These are phyloP conservation scores for Stemphylium vesicarium DNA, from an alignment of 2,329 filamentous ascomycete genomes.

Conservation along the genomic window DNA sequence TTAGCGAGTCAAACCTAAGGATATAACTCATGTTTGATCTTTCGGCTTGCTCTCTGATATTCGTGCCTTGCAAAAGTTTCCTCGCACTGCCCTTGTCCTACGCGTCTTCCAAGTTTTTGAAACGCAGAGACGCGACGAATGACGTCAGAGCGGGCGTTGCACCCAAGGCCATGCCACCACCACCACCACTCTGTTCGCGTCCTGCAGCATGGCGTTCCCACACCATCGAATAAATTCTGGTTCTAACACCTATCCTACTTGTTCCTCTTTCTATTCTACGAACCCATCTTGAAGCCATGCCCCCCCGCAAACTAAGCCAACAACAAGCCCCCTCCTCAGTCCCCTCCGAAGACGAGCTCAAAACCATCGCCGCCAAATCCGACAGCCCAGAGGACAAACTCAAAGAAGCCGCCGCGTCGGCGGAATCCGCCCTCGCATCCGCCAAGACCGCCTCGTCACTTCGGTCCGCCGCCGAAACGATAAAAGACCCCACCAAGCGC, in stretches of 20 bases:
- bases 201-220: neutral
- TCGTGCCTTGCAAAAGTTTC: too few relatives aligned
- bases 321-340: slow-evolving; percentile 12
- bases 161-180: slow-evolving; percentile 1
- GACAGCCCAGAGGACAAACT: slow-evolving; percentile 34
- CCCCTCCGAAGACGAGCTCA: slow-evolving; percentile 22
- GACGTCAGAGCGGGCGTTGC: slow-evolving; percentile 25
- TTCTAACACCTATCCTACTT: too few relatives aligned
- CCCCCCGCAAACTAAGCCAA: slow-evolving; percentile 22
- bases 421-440: slow-evolving; percentile 38
- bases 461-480: slow-evolving; percentile 29
- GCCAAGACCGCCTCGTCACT: slow-evolving; percentile 39
- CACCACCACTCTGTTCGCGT: neutral
- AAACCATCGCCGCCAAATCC: slow-evolving; percentile 28
- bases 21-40: neutral
- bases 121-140: slow-evolving; percentile 20
- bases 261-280: too few relatives aligned
- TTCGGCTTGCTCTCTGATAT: neutral
- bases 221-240: neutral
- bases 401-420: slow-evolving; percentile 37
- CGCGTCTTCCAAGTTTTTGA: slow-evolving; percentile 24
- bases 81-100: slow-evolving; percentile 1
- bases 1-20: neutral
- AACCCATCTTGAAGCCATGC: slow-evolving; percentile 9
- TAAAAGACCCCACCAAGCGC: slow-evolving; percentile 43